phyloP scores from a whole-genome alignment of 2,329 filamentous ascomycete genomes.

The Shiraia sp. region DNA sequence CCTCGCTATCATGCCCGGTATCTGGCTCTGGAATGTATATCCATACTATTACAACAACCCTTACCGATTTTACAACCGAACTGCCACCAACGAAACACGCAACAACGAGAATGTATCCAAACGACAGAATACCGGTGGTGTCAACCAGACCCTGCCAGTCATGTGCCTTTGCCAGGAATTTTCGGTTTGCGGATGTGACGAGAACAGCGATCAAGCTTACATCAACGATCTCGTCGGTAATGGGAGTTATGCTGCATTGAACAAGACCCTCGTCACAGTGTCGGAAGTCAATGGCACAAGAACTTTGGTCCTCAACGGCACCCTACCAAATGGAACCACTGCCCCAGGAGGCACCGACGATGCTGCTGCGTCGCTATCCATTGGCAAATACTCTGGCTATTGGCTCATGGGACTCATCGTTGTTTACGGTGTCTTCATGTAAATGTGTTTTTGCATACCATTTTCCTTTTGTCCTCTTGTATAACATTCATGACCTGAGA shows the following conservation, averaged over 20 bases:
- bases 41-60: slow-evolving; percentile 62
- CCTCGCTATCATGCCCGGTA: slow-evolving; percentile 64
- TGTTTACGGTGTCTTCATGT: slow-evolving; percentile 28
- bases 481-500: neutral
- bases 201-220: slow-evolving; percentile 64
- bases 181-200: slow-evolving; percentile 68
- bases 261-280: slow-evolving; percentile 66
- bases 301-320: slow-evolving; percentile 75
- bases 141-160: slow-evolving; percentile 64
- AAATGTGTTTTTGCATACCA: neutral
- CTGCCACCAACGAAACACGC: slow-evolving; percentile 45
- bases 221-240: slow-evolving; percentile 62
- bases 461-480: neutral
- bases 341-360: slow-evolving; percentile 44
- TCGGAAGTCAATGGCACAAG: slow-evolving; percentile 64
- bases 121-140: slow-evolving; percentile 20
- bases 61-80: slow-evolving; percentile 57
- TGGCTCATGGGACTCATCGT: slow-evolving; percentile 46
- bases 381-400: slow-evolving; percentile 42
- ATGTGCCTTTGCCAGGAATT: slow-evolving; percentile 64
- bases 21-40: slow-evolving; percentile 68
- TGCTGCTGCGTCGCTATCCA: slow-evolving; percentile 19
- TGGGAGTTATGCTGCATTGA: slow-evolving; percentile 60
- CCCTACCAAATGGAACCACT: slow-evolving; percentile 63
- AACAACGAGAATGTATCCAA: slow-evolving; percentile 32